phyloP scores from a whole-genome alignment of 2,329 filamentous ascomycete genomes.

The Ophiosphaerella korrae region DNA sequence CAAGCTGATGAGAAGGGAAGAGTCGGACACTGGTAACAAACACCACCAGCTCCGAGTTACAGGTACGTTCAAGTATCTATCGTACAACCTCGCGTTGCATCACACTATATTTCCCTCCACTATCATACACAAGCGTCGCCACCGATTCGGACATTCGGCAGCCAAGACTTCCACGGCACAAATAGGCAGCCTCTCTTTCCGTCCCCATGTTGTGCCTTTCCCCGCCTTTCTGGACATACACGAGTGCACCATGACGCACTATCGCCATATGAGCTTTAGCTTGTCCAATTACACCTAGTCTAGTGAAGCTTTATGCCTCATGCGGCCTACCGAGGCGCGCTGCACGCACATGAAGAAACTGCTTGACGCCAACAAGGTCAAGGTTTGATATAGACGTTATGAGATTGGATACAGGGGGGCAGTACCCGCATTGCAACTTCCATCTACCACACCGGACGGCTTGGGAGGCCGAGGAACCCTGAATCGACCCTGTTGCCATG shows the following conservation, averaged over 20 bases:
- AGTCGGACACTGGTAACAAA: no score
- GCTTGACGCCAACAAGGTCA: neutral
- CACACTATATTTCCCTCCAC: no score
- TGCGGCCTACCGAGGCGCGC: conserved; percentile 14
- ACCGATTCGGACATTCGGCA: neutral
- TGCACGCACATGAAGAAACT: conserved; percentile 2
- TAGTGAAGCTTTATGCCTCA: neutral
- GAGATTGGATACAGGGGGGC: neutral
- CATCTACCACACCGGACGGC: neutral
- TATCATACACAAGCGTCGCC: no score
- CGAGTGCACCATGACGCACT: no score
- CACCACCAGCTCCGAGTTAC: no score
- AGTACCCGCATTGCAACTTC: no score
- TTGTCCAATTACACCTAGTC: no score
- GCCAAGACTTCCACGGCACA: conserved; percentile 9
- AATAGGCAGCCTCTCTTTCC: no score
- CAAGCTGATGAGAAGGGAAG: no score
- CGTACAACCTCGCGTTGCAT: no score
- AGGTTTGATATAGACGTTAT: neutral
- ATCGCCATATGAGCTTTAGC: no score
- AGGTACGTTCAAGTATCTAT: no score
- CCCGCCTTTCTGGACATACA: conserved; percentile 11
- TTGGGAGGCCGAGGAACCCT: neutral
- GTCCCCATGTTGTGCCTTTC: conserved; percentile 3
- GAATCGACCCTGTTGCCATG: neutral